Evolutionary conservation across 2,329 filamentous ascomycete genomes (phyloP).

Genomic region (Colletotrichum abscissum): DNA sequence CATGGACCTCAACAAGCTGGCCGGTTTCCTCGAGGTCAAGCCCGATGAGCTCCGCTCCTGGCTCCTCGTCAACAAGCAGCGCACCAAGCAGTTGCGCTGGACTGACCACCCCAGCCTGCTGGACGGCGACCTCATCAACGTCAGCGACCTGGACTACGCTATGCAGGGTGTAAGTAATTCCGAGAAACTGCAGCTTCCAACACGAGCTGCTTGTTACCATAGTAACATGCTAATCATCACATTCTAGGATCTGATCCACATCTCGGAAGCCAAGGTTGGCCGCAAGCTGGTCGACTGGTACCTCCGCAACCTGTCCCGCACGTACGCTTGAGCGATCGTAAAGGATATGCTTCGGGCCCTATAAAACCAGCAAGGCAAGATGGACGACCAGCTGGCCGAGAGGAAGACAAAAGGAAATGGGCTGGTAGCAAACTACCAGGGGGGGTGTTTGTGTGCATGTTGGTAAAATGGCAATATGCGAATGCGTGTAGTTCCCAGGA

Average conservation of each 20-base stretch:
- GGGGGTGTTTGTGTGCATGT: neutral
- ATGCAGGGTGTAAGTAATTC: slow-evolving; percentile 81
- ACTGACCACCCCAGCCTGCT: slow-evolving; percentile 85
- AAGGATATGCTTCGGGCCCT: neutral
- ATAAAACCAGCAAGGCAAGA: slow-evolving; percentile 22
- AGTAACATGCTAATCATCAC: slow-evolving; percentile 17
- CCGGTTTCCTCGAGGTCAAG: slow-evolving; percentile 95
- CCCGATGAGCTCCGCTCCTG: slow-evolving; percentile 95
- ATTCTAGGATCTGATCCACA: slow-evolving; percentile 90
- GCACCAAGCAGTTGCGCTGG: slow-evolving; percentile 96
- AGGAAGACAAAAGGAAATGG: neutral
- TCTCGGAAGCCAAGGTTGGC: slow-evolving; percentile 98
- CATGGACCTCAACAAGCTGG: slow-evolving; percentile 98
- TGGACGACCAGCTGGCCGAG: slow-evolving; percentile 31
- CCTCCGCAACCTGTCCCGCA: slow-evolving; percentile 93
- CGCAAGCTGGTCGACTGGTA: slow-evolving; percentile 99
- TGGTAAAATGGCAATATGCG: slow-evolving; percentile 24
- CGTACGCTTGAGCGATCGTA: slow-evolving; percentile 72
- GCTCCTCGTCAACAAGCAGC: slow-evolving; percentile 98
- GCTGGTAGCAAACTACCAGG: slow-evolving; percentile 5
- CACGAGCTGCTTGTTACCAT: neutral
- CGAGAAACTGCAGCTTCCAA: slow-evolving; percentile 41
- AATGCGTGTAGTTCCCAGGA: slow-evolving; percentile 8
- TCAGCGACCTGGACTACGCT: slow-evolving; percentile 96
- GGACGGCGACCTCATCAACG: slow-evolving; percentile 92